These are phyloP conservation scores for Litchi chinensis DNA, from an alignment of 345 rosid species.

Conservation along the genomic window DNA sequence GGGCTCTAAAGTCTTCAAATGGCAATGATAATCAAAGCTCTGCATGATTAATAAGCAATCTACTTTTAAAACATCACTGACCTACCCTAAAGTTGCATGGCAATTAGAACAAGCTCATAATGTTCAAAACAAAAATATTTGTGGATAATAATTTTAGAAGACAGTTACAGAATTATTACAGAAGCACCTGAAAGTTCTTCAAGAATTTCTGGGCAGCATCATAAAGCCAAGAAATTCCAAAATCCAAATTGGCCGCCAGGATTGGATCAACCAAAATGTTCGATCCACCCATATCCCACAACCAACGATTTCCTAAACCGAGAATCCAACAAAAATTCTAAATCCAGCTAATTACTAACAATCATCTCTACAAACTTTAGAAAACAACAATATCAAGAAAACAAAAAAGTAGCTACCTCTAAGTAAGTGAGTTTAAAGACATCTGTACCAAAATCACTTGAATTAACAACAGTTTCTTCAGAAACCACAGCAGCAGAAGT, in stretches of 20 bases:
- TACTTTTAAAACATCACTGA: slow-evolving; percentile 71
- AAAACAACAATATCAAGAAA: too few relatives aligned
- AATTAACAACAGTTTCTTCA: slow-evolving; percentile 53
- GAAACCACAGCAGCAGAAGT: slow-evolving; percentile 60
- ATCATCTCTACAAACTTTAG: too few relatives aligned
- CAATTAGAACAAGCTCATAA: too few relatives aligned
- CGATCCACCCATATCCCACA: slow-evolving; percentile 74
- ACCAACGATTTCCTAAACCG: slow-evolving; percentile 78
- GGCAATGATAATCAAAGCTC: slow-evolving; percentile 96
- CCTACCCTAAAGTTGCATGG: slow-evolving; percentile 47
- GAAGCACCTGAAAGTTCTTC: slow-evolving; percentile 65
- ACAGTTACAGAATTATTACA: not conserved
- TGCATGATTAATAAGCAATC: slow-evolving; percentile 84
- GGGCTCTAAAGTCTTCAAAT: slow-evolving; percentile 74
- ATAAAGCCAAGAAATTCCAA: slow-evolving; percentile 36
- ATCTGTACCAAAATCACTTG: too few relatives aligned
- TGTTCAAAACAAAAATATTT: too few relatives aligned
- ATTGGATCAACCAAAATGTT: slow-evolving; percentile 81
- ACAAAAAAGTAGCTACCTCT: too few relatives aligned
- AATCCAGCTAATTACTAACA: too few relatives aligned
- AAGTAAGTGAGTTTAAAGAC: too few relatives aligned
- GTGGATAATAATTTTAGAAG: not conserved
- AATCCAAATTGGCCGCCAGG: slow-evolving; percentile 85
- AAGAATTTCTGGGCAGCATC: slow-evolving; percentile 77
- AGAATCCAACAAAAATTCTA: too few relatives aligned